A percentile compares a stretch with the other conserved stretches of the same genome.
Evolutionary conservation across 495 filamentous ascomycete genomes (phyloP).

Genomic region (Tricharina praecox): DNA sequence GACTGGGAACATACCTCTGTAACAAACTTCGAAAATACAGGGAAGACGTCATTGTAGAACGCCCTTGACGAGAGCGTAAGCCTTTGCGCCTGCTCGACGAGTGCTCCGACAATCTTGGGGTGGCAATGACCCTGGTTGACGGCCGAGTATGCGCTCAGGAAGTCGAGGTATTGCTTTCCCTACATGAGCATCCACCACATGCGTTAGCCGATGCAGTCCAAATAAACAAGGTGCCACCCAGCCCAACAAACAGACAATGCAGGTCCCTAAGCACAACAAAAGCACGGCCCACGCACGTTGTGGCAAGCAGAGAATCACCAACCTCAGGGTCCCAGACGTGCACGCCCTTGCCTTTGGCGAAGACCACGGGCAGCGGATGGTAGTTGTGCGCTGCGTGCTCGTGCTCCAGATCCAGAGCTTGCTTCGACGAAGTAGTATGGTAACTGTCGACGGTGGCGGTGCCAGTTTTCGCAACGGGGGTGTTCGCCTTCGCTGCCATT

Average conservation of each 20-base stretch:
- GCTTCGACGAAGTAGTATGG: constrained; percentile 63
- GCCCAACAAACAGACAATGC: too few relatives aligned
- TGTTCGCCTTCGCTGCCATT: neutral
- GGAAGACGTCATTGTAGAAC: constrained; percentile 99
- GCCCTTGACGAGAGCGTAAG: constrained; percentile 87
- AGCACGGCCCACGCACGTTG: neutral
- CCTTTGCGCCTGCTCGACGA: constrained; percentile 76
- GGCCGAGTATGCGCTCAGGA: constrained; percentile 91
- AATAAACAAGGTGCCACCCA: too few relatives aligned
- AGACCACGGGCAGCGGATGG: constrained; percentile 87
- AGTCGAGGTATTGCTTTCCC: constrained; percentile 92
- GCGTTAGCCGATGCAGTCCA: too few relatives aligned
- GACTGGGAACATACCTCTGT: constrained; percentile 33
- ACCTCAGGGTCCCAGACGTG: constrained; percentile 88
- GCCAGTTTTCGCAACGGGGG: neutral
- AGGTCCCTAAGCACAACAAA: neutral
- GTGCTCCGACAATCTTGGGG: constrained; percentile 76
- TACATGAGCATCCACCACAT: constrained; percentile 5
- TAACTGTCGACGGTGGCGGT: neutral
- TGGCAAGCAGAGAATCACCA: constrained; percentile 4
- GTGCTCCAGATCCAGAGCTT: constrained; percentile 65
- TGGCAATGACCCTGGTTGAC: constrained; percentile 99
- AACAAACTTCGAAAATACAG: constrained; percentile 84
- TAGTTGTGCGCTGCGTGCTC: constrained; percentile 94
- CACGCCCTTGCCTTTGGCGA: constrained; percentile 63